These are phyloP conservation scores for Diplodia seriata DNA, from an alignment of 2,329 filamentous ascomycete species.

Conservation along the genomic window DNA sequence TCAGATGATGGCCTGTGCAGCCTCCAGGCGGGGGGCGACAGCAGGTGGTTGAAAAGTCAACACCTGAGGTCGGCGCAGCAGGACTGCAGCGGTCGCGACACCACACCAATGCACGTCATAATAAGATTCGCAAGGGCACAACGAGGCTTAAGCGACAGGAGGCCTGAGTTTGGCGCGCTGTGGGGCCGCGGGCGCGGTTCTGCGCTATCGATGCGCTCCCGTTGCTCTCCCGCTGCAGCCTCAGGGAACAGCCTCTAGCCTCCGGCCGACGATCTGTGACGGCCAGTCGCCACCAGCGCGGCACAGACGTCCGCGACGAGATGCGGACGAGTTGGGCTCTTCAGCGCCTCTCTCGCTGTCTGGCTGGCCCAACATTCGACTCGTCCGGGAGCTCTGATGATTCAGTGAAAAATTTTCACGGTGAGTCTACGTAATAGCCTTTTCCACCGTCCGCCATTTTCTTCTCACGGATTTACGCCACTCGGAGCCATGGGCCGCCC, in stretches of 20 bases:
- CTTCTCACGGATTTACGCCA: slow-evolving; percentile 13
- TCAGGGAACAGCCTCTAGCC: slow-evolving; percentile 25
- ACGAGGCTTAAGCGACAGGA: slow-evolving; percentile 28
- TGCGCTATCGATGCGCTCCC: slow-evolving; percentile 30
- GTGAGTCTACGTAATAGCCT: slow-evolving; percentile 12
- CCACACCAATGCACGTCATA: slow-evolving; percentile 25
- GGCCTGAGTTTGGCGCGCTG: slow-evolving; percentile 20
- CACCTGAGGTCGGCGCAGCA: background rate
- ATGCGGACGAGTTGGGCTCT: background rate
- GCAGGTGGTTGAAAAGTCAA: background rate
- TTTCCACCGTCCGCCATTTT: slow-evolving; percentile 10
- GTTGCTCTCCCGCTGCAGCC: slow-evolving; percentile 26
- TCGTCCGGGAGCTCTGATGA: background rate
- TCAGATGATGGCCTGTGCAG: slow-evolving; percentile 2
- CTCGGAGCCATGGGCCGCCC: background rate
- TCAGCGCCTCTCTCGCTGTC: background rate
- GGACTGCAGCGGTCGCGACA: slow-evolving; percentile 2
- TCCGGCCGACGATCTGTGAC: slow-evolving; percentile 13
- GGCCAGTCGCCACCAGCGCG: background rate
- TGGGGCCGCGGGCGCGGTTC: slow-evolving; percentile 21
- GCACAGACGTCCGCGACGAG: background rate
- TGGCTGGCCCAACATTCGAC: background rate
- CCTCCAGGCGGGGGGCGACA: background rate
- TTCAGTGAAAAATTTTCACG: slow-evolving; percentile 18
- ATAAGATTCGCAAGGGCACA: slow-evolving; percentile 28